Conservation (phyloP, 805 yeast species). For the Yamadazyma paraphyllophila region DNA sequence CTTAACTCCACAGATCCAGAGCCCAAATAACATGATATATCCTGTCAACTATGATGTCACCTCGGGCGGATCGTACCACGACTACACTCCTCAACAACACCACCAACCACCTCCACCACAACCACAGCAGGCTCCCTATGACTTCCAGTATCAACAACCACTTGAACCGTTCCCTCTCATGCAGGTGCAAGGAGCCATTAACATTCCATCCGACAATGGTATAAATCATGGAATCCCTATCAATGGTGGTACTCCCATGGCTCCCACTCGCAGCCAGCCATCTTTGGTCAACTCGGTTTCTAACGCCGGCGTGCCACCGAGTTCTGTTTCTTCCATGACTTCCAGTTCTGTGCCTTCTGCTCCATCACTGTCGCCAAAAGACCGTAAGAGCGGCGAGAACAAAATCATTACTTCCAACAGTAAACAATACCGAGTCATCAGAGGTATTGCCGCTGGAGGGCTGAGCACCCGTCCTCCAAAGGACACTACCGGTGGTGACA, state of each 20-base stretch:
- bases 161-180: background rate
- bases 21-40: constrained; percentile 13
- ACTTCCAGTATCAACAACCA: background rate
- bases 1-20: constrained; percentile 13
- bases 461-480: constrained; percentile 55
- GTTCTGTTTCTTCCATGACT: background rate
- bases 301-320: background rate
- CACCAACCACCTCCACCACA: background rate
- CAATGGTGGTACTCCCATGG: too few relatives aligned
- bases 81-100: constrained; percentile 8
- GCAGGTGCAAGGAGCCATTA: background rate
- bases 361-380: constrained; percentile 1
- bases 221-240: background rate
- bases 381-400: constrained; percentile 11
- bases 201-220: background rate
- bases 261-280: background rate
- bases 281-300: background rate
- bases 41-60: constrained; percentile 6
- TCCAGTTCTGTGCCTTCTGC: background rate
- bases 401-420: constrained; percentile 14
- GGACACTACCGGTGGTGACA: constrained; percentile 15
- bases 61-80: constrained; percentile 9
- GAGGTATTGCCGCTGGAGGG: constrained; percentile 62
- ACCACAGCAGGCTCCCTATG: background rate
- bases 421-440: constrained; percentile 40